Base-by-base conservation (phyloP, 345 rosid species). In the Stellera chamaejasme region DNA sequence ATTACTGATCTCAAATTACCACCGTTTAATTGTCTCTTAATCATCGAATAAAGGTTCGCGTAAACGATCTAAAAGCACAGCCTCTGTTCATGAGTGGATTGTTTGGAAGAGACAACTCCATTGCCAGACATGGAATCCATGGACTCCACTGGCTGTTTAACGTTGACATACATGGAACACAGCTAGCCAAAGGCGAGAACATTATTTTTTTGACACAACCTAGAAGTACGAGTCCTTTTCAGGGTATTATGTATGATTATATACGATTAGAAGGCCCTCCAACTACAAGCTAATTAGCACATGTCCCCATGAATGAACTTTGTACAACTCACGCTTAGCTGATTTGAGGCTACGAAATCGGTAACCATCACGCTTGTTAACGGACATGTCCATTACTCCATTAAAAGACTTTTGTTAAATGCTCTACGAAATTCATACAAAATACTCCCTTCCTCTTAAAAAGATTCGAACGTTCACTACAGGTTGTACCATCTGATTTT, bases 101-200 rank as follows among this genome's bases (percentile, higher is more conserved):
- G 52, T 78, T 83, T 2, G 98, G 96, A 53, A 77, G 71, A 67
- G 98, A 88, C 61, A 91, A 88, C 68, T 62, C 98, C n/a, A 77
- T 88, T 39, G 90, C 90, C 32, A 85, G 98, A 67, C 95, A 88
- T 50, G 96, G 95, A 52, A 82, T 83, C 70, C 98, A 91, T 52
- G 98, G 98, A n/a, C 73, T 85, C 36, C 83, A 88, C 63, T 73
- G 90, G 88, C 62, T 91, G 62, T 85, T 72, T 66, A 75, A 57
- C 23, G 79, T 85, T 26, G 87, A 82, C 9, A 66, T 91, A 28
- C 64, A 69, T 10, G 87, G 83, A 1, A 39, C 57, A 45, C 51
- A 36, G 57, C 79, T 85, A 27, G 68, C 76, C 58, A 62, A 72
- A 64, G 98, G 90, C 5, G 82, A 75, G 36, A 88, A 88, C 54